Conservation (phyloP, 345 rosid species). For the Syzygium aqueum region DNA sequence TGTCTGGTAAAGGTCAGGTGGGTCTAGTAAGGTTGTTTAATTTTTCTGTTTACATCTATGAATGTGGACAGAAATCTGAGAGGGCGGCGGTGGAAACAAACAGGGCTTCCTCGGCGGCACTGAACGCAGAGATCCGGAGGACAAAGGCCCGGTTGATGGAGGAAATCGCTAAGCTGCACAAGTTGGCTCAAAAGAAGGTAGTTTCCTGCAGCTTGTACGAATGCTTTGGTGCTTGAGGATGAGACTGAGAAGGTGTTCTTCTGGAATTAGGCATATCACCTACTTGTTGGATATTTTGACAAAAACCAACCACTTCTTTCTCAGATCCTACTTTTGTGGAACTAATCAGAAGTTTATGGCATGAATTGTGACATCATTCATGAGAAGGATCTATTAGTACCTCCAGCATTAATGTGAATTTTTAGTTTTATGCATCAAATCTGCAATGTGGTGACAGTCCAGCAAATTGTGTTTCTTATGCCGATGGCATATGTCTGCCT, state of each 20-base stretch:
- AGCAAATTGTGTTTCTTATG: not conserved
- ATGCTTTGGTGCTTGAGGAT: not conserved
- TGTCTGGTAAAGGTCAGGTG: not conserved
- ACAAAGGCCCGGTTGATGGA: conserved; percentile 61
- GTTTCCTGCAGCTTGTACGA: not conserved
- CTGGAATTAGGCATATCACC: not conserved
- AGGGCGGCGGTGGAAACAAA: conserved; percentile 44
- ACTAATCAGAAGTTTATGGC: not conserved
- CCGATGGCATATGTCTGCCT: not conserved
- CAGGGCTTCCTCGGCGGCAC: conserved; percentile 56
- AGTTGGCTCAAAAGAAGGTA: conserved; percentile 63
- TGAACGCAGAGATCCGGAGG: conserved; percentile 77
- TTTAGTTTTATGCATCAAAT: not conserved
- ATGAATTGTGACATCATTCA: not conserved
- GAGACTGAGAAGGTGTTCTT: not conserved
- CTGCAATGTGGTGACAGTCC: not conserved
- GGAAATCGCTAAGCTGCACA: conserved; percentile 57
- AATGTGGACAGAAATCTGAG: conserved; percentile 50
- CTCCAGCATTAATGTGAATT: not conserved
- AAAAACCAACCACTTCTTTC: not conserved
- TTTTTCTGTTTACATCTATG: not conserved
- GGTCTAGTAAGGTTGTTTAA: not conserved
- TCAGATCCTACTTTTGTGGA: not conserved
- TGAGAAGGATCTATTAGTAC: not conserved
- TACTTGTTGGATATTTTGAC: not conserved